Conservation (phyloP, 2,329 filamentous ascomycete genomes). For the Trichoderma koningii region DNA sequence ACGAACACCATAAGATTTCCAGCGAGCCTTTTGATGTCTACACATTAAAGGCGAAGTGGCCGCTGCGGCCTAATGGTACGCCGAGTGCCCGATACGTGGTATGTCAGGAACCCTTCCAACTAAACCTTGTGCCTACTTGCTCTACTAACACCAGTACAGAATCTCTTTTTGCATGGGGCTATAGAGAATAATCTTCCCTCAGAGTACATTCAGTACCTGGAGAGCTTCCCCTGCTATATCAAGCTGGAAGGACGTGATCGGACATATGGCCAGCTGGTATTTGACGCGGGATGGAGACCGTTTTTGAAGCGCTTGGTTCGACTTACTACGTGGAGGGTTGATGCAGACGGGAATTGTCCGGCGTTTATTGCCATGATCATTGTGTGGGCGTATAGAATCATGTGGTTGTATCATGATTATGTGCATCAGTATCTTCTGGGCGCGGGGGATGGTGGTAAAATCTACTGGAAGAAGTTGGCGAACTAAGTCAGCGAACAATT, state of each 20-base stretch:
- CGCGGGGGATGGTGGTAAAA: slow-evolving; percentile 18
- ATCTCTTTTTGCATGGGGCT: neutral
- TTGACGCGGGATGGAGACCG: slow-evolving; percentile 22
- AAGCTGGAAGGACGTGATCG: slow-evolving; percentile 14
- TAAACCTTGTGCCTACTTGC: neutral
- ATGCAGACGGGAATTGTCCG: slow-evolving; percentile 23
- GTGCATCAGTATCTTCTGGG: slow-evolving; percentile 16
- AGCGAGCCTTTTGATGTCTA: slow-evolving; percentile 3
- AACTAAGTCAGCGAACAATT: too few species aligned
- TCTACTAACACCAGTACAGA: neutral
- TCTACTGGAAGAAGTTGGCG: neutral
- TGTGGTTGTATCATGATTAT: slow-evolving; percentile 25
- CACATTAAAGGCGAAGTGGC: slow-evolving; percentile 24
- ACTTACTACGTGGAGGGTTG: slow-evolving; percentile 22
- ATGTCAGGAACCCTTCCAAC: neutral
- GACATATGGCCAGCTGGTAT: slow-evolving; percentile 19
- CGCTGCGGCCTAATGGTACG: slow-evolving; percentile 21
- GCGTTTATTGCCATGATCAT: slow-evolving; percentile 9
- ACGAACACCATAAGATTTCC: neutral
- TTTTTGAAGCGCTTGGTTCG: slow-evolving; percentile 18
- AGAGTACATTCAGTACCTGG: slow-evolving; percentile 20
- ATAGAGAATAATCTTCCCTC: slow-evolving; percentile 7
- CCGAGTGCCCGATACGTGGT: slow-evolving; percentile 26
- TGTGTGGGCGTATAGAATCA: slow-evolving; percentile 21
- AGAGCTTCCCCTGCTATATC: slow-evolving; percentile 16